Evolutionary conservation across 148 eudicot genomes (phyloP), one percentile per base, ranked within the genome.

Genomic region (Rhododendron henanense): DNA sequence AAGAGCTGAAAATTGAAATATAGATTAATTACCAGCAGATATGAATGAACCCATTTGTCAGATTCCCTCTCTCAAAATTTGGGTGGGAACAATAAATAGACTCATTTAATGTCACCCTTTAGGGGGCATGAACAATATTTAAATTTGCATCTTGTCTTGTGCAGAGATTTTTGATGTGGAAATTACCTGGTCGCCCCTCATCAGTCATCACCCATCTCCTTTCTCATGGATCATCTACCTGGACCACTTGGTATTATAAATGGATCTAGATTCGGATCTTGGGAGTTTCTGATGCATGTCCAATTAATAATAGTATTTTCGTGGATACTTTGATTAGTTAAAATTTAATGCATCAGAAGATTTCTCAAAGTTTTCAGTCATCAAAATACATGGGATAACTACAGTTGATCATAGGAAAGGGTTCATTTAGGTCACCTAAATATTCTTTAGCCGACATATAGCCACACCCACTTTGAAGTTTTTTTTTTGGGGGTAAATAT

Each of bases 71-170:
- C 82, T 78, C 75, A 35, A 92, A 89, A 10, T 28, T 57, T 84
- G 82, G 88, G 65, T 61, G 90, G 59, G 47, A 83, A 61, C 84
- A 79, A 85, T 86, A 89, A 88, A 86, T 87, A 79, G 79, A 53
- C 53, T 78, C 88, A 90, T 87, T 91, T 76, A 84, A 19, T 84
- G 79, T 79, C 8, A 69, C 78, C 23, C 19, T 23, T 44, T 80
- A 31, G 39, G 44, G 28, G 19, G 83, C 44, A 53, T 81, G 8
- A 18, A 25, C 33, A 47, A 33, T 55, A 53, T 55, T 55, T 81
- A 53, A 81, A 76, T 76, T 28, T 39, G 25, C 33, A 45, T 45
- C 15, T 7, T 45, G 10, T 78, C 25, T 23, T 47, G 57, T 23
- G 45, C 48, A 74, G 45, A 78, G 57, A 19, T 21, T 10, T 18